Percentiles rank a stretch among this genome's conserved stretches.
Evolutionary conservation across 768 basidiomycete genomes (phyloP).

Genomic region (Tricholoma bakamatsutake): DNA sequence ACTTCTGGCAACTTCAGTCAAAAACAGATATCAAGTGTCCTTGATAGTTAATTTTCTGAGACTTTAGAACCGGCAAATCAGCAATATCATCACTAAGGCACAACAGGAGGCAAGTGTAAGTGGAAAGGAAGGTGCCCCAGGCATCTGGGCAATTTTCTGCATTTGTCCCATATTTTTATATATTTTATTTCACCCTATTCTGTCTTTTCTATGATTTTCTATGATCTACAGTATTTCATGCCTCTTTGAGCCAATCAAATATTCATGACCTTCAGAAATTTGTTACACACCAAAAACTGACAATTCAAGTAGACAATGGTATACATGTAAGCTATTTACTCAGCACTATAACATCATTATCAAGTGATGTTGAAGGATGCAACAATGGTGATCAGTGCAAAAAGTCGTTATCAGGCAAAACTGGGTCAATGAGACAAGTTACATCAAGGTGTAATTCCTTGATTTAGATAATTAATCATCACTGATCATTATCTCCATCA

Average conservation of each 20-base stretch:
- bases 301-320: neutral
- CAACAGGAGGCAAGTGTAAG: neutral
- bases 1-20: conserved; percentile 12
- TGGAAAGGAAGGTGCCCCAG: no score
- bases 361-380: neutral
- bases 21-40: conserved; percentile 11
- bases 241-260: neutral
- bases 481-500: neutral
- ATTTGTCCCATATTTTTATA: no score
- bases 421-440: neutral
- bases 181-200: no score
- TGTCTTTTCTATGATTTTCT: no score
- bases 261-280: neutral
- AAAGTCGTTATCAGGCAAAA: neutral
- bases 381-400: neutral
- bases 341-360: neutral
- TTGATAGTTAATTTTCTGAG: conserved; percentile 6
- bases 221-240: neutral
- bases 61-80: conserved; percentile 25
- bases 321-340: neutral
- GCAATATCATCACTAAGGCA: conserved; percentile 1
- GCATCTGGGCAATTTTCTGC: no score
- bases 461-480: neutral
- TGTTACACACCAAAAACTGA: neutral
- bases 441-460: neutral